These are phyloP conservation scores for Cryptococcus hybrid DNA, from an alignment of 1,284 basidiomycete species.

Conservation along the genomic window DNA sequence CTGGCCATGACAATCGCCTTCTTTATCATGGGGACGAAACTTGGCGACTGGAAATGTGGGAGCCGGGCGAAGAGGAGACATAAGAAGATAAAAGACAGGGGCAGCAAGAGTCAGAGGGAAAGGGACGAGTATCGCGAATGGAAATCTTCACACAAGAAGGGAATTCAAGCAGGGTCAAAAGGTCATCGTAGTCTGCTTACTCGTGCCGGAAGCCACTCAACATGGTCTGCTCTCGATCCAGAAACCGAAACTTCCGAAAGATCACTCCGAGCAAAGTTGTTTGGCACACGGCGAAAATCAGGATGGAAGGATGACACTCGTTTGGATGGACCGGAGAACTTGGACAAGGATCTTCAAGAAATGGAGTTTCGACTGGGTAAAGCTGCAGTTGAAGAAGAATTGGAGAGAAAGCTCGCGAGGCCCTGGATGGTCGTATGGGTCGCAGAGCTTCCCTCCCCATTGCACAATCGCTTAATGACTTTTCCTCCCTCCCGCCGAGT, in stretches of 20 bases:
- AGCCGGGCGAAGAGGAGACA: conserved; percentile 11
- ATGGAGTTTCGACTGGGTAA: conserved; percentile 42
- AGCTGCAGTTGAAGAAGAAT: conserved; percentile 31
- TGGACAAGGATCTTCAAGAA: conserved; percentile 37
- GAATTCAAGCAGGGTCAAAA: conserved; percentile 20
- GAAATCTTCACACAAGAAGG: conserved; percentile 26
- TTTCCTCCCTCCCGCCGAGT: background rate
- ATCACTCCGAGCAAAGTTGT: background rate
- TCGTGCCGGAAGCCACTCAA: conserved; percentile 20
- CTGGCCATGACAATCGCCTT: conserved; percentile 52
- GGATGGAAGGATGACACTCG: conserved; percentile 7
- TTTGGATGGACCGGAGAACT: background rate
- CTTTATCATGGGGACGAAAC: conserved; percentile 51
- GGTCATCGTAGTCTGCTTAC: conserved; percentile 27
- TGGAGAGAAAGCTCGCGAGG: conserved; percentile 20
- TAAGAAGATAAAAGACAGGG: background rate
- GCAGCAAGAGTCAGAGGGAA: conserved; percentile 1
- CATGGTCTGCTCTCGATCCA: conserved; percentile 35
- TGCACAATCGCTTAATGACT: no score
- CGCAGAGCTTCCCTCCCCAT: no score
- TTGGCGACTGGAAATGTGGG: conserved; percentile 33
- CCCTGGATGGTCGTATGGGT: no score
- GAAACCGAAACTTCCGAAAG: background rate
- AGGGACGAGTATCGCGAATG: conserved; percentile 32
- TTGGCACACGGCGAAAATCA: background rate